phyloP scores from a whole-genome alignment of 495 filamentous ascomycete species.

The Penicillium goetzii region DNA sequence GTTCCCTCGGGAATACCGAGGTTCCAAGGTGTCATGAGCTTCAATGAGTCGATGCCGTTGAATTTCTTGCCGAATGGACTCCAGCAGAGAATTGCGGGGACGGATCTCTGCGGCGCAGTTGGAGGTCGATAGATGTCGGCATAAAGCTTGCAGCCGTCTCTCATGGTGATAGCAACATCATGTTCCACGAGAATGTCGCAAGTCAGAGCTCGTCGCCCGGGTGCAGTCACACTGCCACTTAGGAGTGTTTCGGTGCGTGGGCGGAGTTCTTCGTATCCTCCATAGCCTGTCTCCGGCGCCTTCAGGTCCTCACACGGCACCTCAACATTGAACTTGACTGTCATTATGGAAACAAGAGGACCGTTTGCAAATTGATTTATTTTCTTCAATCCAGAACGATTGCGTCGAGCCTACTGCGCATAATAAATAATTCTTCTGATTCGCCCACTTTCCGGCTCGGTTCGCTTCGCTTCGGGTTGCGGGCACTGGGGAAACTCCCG shows the following conservation, averaged over 20 bases:
- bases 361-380: background rate
- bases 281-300: slow-evolving; percentile 5
- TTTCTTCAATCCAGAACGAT: background rate
- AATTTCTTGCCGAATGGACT: slow-evolving; percentile 41
- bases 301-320: slow-evolving; percentile 13
- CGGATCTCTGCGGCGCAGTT: slow-evolving; percentile 11
- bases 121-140: slow-evolving; percentile 39
- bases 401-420: background rate
- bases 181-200: slow-evolving; percentile 28
- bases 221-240: slow-evolving; percentile 17
- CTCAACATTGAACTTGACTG: slow-evolving; percentile 17
- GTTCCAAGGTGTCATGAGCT: slow-evolving; percentile 22
- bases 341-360: background rate
- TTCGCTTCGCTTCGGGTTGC: slow-evolving; percentile 11
- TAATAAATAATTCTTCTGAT: background rate
- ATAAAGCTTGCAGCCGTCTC: slow-evolving; percentile 35
- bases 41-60: slow-evolving; percentile 26
- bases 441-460: slow-evolving; percentile 8
- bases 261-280: slow-evolving; percentile 4
- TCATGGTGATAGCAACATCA: slow-evolving; percentile 26
- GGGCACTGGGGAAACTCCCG: background rate
- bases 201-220: slow-evolving; percentile 13
- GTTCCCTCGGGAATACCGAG: slow-evolving; percentile 27
- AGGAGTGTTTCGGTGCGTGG: slow-evolving; percentile 18
- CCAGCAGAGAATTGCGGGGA: slow-evolving; percentile 39